These are phyloP conservation scores for Mortierella sp. DNA, from an alignment of 371 early-diverging fungal genomes.

Conservation along the genomic window DNA sequence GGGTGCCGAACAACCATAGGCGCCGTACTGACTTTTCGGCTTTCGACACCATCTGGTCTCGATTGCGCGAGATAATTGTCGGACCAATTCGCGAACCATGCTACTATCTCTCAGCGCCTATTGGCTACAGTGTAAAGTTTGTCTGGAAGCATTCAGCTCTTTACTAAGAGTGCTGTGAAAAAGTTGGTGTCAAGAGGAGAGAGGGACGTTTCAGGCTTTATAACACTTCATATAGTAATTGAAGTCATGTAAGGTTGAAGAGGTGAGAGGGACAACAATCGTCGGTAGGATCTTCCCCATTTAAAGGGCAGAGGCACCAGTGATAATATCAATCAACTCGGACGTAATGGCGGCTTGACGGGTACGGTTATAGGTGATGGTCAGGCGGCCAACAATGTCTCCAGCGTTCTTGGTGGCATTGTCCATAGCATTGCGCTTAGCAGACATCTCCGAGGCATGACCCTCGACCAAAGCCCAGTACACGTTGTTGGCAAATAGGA, in stretches of 20 bases:
- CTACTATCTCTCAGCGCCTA: too few relatives aligned
- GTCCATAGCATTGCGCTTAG: conserved; percentile 99
- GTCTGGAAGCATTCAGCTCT: too few relatives aligned
- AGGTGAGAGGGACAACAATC: not conserved
- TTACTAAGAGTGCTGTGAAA: not conserved
- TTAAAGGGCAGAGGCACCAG: conserved; percentile 54
- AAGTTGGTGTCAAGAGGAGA: conserved; percentile 13
- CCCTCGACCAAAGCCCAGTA: conserved; percentile 97
- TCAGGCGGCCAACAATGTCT: conserved; percentile 61
- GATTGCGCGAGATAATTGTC: too few relatives aligned
- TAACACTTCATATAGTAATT: too few relatives aligned
- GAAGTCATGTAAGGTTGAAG: conserved; percentile 6
- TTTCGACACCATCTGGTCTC: too few relatives aligned
- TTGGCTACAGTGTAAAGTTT: too few relatives aligned
- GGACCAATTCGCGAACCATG: not conserved
- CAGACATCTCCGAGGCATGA: conserved; percentile 96
- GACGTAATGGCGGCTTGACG: conserved; percentile 56
- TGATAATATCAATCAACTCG: conserved; percentile 56
- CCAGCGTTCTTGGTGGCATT: conserved; percentile 99
- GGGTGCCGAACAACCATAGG: too few relatives aligned
- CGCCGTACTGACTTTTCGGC: too few relatives aligned
- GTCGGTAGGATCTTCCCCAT: conserved; percentile 3
- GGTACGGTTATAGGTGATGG: conserved; percentile 41
- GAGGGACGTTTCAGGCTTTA: conserved; percentile 24
- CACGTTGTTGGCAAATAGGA: conserved; percentile 91